phyloP scores from a whole-genome alignment of 2,329 filamentous ascomycete species.

The Neofusicoccum kwambonambiense region DNA sequence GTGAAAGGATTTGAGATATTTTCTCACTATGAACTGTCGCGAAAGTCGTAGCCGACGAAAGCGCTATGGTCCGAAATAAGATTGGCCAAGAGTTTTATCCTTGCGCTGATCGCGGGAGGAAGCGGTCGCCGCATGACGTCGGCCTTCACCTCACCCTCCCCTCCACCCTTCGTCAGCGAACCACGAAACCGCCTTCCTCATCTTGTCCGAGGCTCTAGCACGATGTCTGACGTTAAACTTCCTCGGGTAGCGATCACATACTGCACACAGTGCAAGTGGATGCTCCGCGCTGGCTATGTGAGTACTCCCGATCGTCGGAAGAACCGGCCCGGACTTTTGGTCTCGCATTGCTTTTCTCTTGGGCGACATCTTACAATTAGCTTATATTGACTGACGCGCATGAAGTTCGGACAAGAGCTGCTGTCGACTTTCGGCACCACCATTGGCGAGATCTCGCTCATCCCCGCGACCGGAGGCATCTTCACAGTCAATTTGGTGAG shows the following conservation, averaged over 20 bases:
- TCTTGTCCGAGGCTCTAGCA: not conserved
- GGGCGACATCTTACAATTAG: not conserved
- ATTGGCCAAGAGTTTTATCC: not conserved
- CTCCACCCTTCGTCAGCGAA: not conserved
- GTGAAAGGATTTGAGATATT: no score
- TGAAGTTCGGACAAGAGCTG: conserved; percentile 87
- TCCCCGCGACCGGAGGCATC: conserved; percentile 79
- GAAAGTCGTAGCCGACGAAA: no score
- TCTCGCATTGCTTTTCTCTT: not conserved
- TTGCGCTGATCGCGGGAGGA: not conserved
- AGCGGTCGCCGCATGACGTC: not conserved
- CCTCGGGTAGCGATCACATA: conserved; percentile 85
- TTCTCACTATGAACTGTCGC: no score
- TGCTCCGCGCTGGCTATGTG: conserved; percentile 79
- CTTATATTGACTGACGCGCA: not conserved
- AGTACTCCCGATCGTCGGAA: conserved; percentile 24
- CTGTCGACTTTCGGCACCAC: conserved; percentile 85
- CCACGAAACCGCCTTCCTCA: not conserved
- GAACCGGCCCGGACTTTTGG: not conserved
- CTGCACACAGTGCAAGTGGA: conserved; percentile 94
- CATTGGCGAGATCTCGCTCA: conserved; percentile 82
- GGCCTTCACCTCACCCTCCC: not conserved
- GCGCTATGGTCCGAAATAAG: no score
- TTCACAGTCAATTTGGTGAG: conserved; percentile 69
- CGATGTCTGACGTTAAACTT: conserved; percentile 37